These are phyloP conservation scores for Viridothelium virens DNA, from an alignment of 495 filamentous ascomycete genomes.

Conservation along the genomic window DNA sequence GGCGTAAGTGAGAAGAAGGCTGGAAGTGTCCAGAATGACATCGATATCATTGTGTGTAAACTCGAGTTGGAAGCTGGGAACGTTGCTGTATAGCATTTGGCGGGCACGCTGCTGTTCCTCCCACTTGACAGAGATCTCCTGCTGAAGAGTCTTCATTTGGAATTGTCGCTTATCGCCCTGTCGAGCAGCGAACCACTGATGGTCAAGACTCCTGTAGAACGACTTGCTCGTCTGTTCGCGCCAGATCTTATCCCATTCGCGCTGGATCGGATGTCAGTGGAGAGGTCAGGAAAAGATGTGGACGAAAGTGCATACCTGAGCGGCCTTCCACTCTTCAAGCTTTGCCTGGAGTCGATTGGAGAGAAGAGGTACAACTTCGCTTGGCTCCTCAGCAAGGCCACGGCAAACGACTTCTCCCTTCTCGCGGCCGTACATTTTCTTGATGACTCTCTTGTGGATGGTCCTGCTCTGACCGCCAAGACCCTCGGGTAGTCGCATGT, in stretches of 20 bases:
- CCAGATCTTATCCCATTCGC: conserved; percentile 99
- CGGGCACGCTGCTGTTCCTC: conserved; percentile 38
- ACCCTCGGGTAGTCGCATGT: conserved; percentile 68
- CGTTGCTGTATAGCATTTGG: conserved; percentile 28
- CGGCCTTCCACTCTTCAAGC: conserved; percentile 92
- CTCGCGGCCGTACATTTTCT: conserved; percentile 93
- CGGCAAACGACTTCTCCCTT: conserved; percentile 72
- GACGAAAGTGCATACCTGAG: conserved; percentile 45
- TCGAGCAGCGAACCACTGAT: conserved; percentile 83
- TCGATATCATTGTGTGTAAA: conserved; percentile 66
- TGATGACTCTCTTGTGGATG: conserved; percentile 91
- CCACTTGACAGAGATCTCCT: conserved; percentile 76
- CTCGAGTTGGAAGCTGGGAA: conserved; percentile 62
- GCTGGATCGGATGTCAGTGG: conserved; percentile 39
- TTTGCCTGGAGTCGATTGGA: conserved; percentile 84
- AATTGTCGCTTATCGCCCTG: conserved; percentile 81
- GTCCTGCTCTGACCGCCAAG: conserved; percentile 90
- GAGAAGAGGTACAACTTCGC: conserved; percentile 75
- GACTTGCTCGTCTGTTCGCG: conserved; percentile 83
- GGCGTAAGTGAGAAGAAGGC: conserved; percentile 68
- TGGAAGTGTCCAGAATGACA: conserved; percentile 72
- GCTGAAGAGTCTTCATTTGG: conserved; percentile 73
- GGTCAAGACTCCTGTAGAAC: conserved; percentile 92
- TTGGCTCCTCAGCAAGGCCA: conserved; percentile 73
- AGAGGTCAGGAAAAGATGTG: conserved; percentile 18